Evolutionary conservation across 2,329 filamentous ascomycete genomes (phyloP), one percentile per base, ranked within the genome.

Genomic region (Metarhizium album): DNA sequence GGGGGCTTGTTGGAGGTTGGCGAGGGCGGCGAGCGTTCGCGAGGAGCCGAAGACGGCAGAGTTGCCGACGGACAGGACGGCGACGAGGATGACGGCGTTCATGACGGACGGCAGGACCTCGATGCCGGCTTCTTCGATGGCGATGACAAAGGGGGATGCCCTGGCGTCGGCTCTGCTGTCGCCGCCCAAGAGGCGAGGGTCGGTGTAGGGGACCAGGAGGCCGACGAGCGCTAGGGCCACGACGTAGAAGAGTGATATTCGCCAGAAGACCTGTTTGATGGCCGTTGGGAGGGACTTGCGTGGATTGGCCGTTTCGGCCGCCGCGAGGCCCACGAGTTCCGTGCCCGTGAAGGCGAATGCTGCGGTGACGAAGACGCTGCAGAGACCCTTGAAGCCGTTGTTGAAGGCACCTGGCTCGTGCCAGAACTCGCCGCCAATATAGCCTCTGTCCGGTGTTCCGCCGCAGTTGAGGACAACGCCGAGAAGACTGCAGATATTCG

Each of bases 231-330:
- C 81, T 11, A 96, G 76, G 1, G 87, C 86, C 33, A 94, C 82
- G 47, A 96, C 76, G 70, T 95, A 96, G 72, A 96, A 96, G 51
- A 94, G 75, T 3, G 83, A 82, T 62, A 95, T 95, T 61, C 90
- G 84, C 90, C 90, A 96, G 67, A 95, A 95, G 22, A 95, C 89
- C 65, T 95, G 90, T 70, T 94, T 95, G 60, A 94, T 82, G 13
- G 90, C 90, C 0, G 83, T 89, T 0, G 90, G 90, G 0, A 96
- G 74, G 1, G 85, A 87, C 63, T 93, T 87, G 52, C 84, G 78
- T 3, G 86, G 86, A 61, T 89, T 88, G n/a, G 78, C 80, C 1
- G 86, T 86, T 64, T 90, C 86, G 31, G 86, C 86, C 2, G 86
- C 86, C 3, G 86, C 85, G 14, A 90, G 77, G 49, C 86, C 86